A percentile compares a stretch with the other conserved stretches of the same genome.
These are phyloP conservation scores for Cyberlindnera mississippiensis DNA, from an alignment of 805 yeast species.

Conservation along the genomic window DNA sequence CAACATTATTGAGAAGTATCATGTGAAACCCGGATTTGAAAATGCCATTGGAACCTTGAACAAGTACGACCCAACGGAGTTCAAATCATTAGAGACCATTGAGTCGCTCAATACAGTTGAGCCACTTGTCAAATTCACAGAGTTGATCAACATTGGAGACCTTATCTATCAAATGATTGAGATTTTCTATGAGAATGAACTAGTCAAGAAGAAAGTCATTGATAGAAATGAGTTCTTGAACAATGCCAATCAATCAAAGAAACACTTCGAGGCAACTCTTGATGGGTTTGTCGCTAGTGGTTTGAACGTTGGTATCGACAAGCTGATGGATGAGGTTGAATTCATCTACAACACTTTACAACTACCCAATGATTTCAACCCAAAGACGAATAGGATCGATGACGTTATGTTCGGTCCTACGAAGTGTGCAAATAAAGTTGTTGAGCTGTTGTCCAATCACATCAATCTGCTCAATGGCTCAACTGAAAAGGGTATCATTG, in stretches of 20 bases:
- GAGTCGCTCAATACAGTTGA: constrained; percentile 46
- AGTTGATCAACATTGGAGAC: constrained; percentile 89
- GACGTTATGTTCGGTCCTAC: constrained; percentile 45
- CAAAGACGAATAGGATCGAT: constrained; percentile 26
- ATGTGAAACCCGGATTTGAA: constrained; percentile 79
- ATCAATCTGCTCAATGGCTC: constrained; percentile 71
- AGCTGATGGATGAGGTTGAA: constrained; percentile 77
- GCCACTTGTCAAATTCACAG: constrained; percentile 84
- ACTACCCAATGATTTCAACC: constrained; percentile 60
- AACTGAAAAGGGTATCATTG: constrained; percentile 83
- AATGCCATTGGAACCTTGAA: constrained; percentile 70
- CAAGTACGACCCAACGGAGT: constrained; percentile 60
- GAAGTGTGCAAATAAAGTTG: constrained; percentile 59
- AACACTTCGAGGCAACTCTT: constrained; percentile 71
- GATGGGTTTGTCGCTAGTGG: constrained; percentile 94
- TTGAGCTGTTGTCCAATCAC: constrained; percentile 63
- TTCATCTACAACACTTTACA: constrained; percentile 52
- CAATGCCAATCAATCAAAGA: constrained; percentile 73
- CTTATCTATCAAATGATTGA: constrained; percentile 88
- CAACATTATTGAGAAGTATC: constrained; percentile 61
- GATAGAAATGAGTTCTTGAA: constrained; percentile 77
- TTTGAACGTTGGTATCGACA: constrained; percentile 85
- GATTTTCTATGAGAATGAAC: constrained; percentile 84
- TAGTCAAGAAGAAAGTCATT: constrained; percentile 50
- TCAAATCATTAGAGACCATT: constrained; percentile 32